These are phyloP conservation scores for Tylopilus balloui DNA, from an alignment of 768 basidiomycete species.

Conservation along the genomic window DNA sequence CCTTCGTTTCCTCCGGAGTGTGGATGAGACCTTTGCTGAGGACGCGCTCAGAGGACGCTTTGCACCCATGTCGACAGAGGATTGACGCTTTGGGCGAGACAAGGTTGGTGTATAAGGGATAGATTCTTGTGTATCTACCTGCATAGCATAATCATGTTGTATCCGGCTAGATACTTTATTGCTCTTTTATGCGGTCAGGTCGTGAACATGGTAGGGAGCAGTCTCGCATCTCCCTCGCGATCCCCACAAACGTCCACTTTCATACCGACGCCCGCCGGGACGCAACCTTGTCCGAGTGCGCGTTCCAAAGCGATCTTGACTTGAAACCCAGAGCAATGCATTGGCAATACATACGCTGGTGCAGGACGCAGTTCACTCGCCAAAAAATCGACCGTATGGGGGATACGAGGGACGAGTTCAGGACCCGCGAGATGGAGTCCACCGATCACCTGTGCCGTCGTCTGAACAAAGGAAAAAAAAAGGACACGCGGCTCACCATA, in stretches of 20 bases:
- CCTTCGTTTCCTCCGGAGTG: conserved; percentile 43
- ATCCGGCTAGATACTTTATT: conserved; percentile 1
- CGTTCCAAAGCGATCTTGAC: conserved; percentile 65
- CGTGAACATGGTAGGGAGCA: conserved; percentile 18
- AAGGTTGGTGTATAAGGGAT: neutral
- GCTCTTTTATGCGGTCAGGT: neutral
- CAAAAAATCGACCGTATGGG: conserved; percentile 68
- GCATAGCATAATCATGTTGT: neutral
- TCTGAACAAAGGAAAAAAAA: neutral
- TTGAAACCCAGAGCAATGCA: conserved; percentile 84
- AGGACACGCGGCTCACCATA: conserved; percentile 46
- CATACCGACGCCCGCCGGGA: conserved; percentile 73
- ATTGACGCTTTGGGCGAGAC: neutral
- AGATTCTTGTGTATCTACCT: neutral
- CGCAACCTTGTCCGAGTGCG: conserved; percentile 69
- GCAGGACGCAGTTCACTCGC: conserved; percentile 53
- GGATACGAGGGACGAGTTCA: conserved; percentile 58
- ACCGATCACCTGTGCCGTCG: conserved; percentile 57
- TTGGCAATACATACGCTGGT: conserved; percentile 69
- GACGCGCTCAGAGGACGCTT: conserved; percentile 20
- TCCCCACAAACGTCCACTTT: conserved; percentile 55
- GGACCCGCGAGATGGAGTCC: conserved; percentile 80
- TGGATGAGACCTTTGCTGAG: conserved; percentile 40
- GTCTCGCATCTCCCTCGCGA: conserved; percentile 36
- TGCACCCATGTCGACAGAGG: neutral